A percentile compares a stretch with the other conserved stretches of the same genome.
These are phyloP conservation scores for Globisporangium cystogenes DNA, from an alignment of 352 stramenopile genomes.

Conservation along the genomic window DNA sequence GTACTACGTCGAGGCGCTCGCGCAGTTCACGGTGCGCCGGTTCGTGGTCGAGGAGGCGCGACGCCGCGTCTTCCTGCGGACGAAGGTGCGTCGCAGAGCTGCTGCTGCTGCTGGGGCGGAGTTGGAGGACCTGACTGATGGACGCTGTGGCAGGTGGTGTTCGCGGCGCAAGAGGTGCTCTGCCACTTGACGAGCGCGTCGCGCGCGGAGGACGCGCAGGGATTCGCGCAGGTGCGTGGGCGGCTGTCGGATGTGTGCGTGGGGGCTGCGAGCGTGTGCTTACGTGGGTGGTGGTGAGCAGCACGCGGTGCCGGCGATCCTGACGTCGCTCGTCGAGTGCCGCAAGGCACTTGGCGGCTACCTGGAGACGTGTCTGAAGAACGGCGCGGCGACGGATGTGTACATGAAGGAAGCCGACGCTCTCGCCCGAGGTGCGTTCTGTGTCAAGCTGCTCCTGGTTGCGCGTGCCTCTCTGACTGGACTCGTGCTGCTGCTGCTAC, in stretches of 20 bases:
- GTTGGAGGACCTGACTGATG: too few species aligned
- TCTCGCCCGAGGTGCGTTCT: constrained; percentile 32
- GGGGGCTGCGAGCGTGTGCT: too few species aligned
- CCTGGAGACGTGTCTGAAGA: constrained; percentile 67
- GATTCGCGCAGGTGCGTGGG: constrained; percentile 67
- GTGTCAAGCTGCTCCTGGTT: background rate
- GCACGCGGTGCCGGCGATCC: constrained; percentile 60
- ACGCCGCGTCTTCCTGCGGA: constrained; percentile 32
- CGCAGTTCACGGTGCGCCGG: constrained; percentile 56
- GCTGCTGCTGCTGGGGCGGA: too few species aligned
- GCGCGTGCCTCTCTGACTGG: background rate
- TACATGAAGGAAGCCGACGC: constrained; percentile 58
- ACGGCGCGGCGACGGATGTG: constrained; percentile 44
- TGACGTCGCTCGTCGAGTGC: constrained; percentile 67
- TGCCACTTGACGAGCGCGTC: constrained; percentile 54
- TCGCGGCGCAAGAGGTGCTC: constrained; percentile 39
- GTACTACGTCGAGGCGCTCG: constrained; percentile 41
- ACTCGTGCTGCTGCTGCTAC: too few species aligned
- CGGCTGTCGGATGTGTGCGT: background rate
- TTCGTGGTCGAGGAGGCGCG: constrained; percentile 47
- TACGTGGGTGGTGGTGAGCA: constrained; percentile 14
- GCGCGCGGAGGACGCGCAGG: constrained; percentile 52
- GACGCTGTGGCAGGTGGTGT: too few species aligned
- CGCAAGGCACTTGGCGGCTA: constrained; percentile 54
- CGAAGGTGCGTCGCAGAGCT: background rate